These are phyloP conservation scores for Claviceps citrina DNA, from an alignment of 2,329 filamentous ascomycete species.

Conservation along the genomic window DNA sequence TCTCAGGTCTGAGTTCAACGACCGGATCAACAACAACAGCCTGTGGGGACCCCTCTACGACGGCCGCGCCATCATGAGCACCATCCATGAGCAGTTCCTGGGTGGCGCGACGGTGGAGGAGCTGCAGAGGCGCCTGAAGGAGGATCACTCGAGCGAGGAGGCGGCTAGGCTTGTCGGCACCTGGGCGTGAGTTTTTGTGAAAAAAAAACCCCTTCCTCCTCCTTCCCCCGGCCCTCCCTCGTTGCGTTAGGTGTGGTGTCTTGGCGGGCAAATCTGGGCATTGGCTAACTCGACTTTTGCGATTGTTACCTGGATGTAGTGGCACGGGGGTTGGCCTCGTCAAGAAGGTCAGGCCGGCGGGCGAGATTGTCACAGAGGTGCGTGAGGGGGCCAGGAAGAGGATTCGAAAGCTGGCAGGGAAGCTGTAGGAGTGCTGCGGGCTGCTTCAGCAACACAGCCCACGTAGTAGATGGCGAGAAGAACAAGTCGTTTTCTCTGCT, in stretches of 20 bases:
- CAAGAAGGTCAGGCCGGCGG: slow-evolving; percentile 24
- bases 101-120: slow-evolving; percentile 27
- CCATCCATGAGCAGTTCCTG: slow-evolving; percentile 25
- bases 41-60: slow-evolving; percentile 30
- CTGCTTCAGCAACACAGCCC: too few relatives aligned
- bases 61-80: slow-evolving; percentile 25
- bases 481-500: too few relatives aligned
- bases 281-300: background rate
- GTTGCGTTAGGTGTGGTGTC: too few relatives aligned
- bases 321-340: slow-evolving; percentile 31
- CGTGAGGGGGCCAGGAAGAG: slow-evolving; percentile 21
- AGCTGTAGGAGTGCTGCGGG: background rate
- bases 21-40: slow-evolving; percentile 21
- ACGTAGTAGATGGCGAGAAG: too few relatives aligned
- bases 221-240: too few relatives aligned
- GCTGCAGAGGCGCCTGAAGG: slow-evolving; percentile 23
- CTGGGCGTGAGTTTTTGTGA: slow-evolving; percentile 24
- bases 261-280: background rate
- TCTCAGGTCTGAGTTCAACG: slow-evolving; percentile 26
- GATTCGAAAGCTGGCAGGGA: slow-evolving; percentile 16
- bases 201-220: too few relatives aligned
- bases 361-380: slow-evolving; percentile 27
- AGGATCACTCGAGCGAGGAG: slow-evolving; percentile 22
- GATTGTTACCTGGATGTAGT: slow-evolving; percentile 11
- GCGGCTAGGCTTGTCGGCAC: slow-evolving; percentile 18